Percentiles rank a stretch among this genome's conserved stretches.
phyloP scores from a whole-genome alignment of 495 filamentous ascomycete genomes.

The Penicillium herquei region DNA sequence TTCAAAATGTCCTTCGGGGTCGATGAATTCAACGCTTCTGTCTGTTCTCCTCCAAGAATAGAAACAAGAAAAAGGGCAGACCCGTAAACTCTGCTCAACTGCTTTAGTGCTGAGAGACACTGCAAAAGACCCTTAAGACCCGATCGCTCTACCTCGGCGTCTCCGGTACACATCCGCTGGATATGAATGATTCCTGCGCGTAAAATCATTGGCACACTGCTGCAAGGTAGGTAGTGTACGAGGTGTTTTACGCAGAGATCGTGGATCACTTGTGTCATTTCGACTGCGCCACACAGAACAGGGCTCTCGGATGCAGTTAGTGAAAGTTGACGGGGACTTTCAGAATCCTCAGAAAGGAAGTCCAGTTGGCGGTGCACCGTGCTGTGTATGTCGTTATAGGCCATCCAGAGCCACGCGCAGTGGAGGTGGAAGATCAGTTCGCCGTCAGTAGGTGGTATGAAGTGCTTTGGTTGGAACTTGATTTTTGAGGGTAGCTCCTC shows the following conservation, averaged over 20 bases:
- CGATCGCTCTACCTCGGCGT: not conserved
- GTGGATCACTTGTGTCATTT: constrained; percentile 6
- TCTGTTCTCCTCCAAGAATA: not conserved
- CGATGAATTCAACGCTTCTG: not conserved
- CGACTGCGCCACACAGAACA: not conserved
- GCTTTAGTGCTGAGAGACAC: constrained; percentile 6
- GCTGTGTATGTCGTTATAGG: constrained; percentile 6
- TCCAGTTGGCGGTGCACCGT: constrained; percentile 11
- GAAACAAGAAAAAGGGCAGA: constrained; percentile 9
- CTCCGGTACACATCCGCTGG: constrained; percentile 6
- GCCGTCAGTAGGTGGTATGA: not conserved
- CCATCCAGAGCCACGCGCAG: constrained; percentile 11
- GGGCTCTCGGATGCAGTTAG: not conserved
- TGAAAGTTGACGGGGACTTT: not conserved
- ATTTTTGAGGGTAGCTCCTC: constrained; percentile 3
- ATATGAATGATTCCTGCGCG: constrained; percentile 13
- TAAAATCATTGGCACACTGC: constrained; percentile 9
- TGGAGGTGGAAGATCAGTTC: constrained; percentile 8
- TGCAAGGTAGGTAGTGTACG: constrained; percentile 10
- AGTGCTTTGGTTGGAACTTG: constrained; percentile 3
- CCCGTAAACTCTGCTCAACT: constrained; percentile 7
- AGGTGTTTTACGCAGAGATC: constrained; percentile 10
- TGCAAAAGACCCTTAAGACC: constrained; percentile 3
- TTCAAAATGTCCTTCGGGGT: constrained; percentile 7
- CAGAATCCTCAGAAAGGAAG: constrained; percentile 8